Base-by-base conservation (phyloP, 2,329 filamentous ascomycete genomes). In the Penicillium sp. region DNA sequence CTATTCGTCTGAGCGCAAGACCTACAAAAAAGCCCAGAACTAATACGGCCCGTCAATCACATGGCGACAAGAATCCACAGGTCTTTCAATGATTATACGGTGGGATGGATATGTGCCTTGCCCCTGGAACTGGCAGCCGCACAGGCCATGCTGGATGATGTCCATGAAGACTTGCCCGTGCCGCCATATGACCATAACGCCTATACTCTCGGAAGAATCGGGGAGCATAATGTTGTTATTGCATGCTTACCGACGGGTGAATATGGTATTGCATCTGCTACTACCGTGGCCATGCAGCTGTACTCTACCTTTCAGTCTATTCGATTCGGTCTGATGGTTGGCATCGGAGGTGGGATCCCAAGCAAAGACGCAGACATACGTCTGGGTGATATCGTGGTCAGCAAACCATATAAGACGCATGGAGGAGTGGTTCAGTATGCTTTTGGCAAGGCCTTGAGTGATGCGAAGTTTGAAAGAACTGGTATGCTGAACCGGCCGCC, bases 351-450 rank as follows among this genome's bases (percentile, higher is more conserved):
- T 48, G 47, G 47, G 30, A 23, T 38, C 45, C 35, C 5, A 51
- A 14, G 12, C 45, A 56, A 12, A 56, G 23, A 2, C 40, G 54
- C 64, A 62, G 26, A 68, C 65, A 43, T 66, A 66, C 6, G 65
- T 69, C 61, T 60, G 12, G 23, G 46, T 26, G 45, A 47, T 18
- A 28, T 47, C 11, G 45, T 47, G 23, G 45, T 47, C 4, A 47
- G 45, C 14, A 47, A 26, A 14, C 45, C 20, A 12, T n/a, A 28
- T 23, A 23, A 28, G 45, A 16, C 23, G 45, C n/a, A n/a, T n/a
- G n/a, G n/a, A n/a, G n/a, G 45, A 3, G 23, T 47, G 21, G 2
- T 47, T 4, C 23, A 28, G 23, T 47, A 47, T 47, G 45, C 21
- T n/a, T 47, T 23, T 14, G 45, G 45, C 16, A 47, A 47, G 14